Conservation (phyloP, 257 asterid species). For the Verbena officinalis region DNA sequence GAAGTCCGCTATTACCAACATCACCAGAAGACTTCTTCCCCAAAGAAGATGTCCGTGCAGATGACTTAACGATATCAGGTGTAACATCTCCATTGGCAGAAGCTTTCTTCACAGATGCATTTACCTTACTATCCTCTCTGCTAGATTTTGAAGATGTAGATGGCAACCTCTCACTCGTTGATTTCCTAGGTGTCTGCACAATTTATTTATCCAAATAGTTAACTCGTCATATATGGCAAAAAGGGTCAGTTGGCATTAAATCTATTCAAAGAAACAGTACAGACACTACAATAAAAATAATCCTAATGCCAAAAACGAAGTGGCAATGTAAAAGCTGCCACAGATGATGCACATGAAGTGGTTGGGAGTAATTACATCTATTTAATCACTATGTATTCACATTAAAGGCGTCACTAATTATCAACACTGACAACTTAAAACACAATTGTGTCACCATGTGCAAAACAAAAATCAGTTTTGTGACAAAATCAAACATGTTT, state of each 20-base stretch:
- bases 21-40: conserved; percentile 69
- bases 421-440: too few species aligned
- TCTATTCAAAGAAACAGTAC: too few species aligned
- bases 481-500: too few species aligned
- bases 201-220: not conserved
- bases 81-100: conserved; percentile 50
- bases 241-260: not conserved
- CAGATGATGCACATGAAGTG: too few species aligned
- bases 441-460: too few species aligned
- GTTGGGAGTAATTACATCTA: too few species aligned
- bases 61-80: conserved; percentile 49
- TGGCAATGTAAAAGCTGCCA: too few species aligned
- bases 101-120: conserved; percentile 50
- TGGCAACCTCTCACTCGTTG: conserved; percentile 61
- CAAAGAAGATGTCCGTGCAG: conserved; percentile 40
- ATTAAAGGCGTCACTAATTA: too few species aligned
- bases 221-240: conserved; percentile 8
- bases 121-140: conserved; percentile 57
- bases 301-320: too few species aligned
- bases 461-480: too few species aligned
- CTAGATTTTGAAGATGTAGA: conserved; percentile 52
- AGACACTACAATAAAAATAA: too few species aligned
- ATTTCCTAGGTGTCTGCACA: conserved; percentile 76
- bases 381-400: too few species aligned
- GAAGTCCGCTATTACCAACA: conserved; percentile 56